Evolutionary conservation across 805 yeast species (phyloP).

Genomic region (Groenewaldozyma tartarivorans): DNA sequence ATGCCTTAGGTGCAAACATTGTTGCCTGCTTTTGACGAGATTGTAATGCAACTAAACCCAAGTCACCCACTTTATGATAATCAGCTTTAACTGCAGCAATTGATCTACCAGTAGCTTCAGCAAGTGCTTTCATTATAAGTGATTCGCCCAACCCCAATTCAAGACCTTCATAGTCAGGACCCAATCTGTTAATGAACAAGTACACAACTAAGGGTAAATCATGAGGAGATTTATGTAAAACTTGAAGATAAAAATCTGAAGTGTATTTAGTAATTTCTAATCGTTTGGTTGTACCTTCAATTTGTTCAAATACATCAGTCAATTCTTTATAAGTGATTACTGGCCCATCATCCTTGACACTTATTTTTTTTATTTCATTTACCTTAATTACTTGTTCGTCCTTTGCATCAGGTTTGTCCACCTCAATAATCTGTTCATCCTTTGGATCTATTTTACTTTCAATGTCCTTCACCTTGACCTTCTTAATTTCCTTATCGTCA

Average conservation of each 20-base stretch:
- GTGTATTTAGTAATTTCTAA: conserved; percentile 71
- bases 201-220: conserved; percentile 66
- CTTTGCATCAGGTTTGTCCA: too few species aligned
- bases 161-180: conserved; percentile 93
- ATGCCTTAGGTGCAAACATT: conserved; percentile 84
- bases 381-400: too few species aligned
- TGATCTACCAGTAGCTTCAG: conserved; percentile 83
- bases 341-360: too few species aligned
- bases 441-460: too few species aligned
- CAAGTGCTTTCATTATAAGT: conserved; percentile 73
- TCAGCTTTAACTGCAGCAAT: conserved; percentile 60
- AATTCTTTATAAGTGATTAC: too few species aligned
- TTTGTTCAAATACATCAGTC: conserved; percentile 59
- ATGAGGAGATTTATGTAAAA: conserved; percentile 44
- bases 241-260: conserved; percentile 59
- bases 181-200: conserved; percentile 76
- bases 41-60: conserved; percentile 79
- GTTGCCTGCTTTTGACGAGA: conserved; percentile 81
- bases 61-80: conserved; percentile 74
- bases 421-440: too few species aligned
- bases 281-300: conserved; percentile 76
- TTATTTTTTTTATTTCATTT: too few species aligned
- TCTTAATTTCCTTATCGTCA: too few species aligned
- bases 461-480: too few species aligned
- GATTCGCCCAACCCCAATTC: conserved; percentile 94